Percentiles rank a stretch among this genome's conserved stretches.
Evolutionary conservation across 352 stramenopile genomes (phyloP).

Genomic region (Globisporangium cylindrosporum): DNA sequence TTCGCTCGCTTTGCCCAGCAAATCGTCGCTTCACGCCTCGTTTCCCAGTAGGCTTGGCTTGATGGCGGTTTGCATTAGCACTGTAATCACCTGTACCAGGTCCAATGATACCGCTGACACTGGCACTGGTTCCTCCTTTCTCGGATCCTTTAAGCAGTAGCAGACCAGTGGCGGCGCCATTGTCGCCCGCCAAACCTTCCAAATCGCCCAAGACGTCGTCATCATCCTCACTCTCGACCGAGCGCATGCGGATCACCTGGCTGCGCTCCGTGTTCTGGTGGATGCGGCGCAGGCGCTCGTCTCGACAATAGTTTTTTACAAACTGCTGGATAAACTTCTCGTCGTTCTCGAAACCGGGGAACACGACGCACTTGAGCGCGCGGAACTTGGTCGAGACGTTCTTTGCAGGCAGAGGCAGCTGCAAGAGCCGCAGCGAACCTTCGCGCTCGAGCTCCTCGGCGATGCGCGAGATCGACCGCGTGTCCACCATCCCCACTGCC

Average conservation of each 20-base stretch:
- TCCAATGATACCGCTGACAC: neutral
- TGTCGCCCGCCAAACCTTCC: neutral
- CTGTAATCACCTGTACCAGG: neutral
- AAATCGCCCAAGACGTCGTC: slow-evolving; percentile 3
- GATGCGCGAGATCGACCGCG: slow-evolving; percentile 66
- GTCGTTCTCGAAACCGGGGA: slow-evolving; percentile 62
- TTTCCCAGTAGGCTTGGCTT: neutral
- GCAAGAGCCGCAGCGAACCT: slow-evolving; percentile 46
- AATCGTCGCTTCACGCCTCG: slow-evolving; percentile 5
- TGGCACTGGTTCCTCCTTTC: neutral
- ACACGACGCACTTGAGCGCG: slow-evolving; percentile 64
- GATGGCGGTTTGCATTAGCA: neutral
- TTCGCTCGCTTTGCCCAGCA: neutral
- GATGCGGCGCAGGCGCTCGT: slow-evolving; percentile 72
- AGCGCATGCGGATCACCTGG: slow-evolving; percentile 51
- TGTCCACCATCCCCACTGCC: slow-evolving; percentile 64
- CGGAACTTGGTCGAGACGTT: slow-evolving; percentile 84
- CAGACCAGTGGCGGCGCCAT: neutral
- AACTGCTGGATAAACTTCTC: slow-evolving; percentile 68
- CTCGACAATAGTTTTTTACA: slow-evolving; percentile 73
- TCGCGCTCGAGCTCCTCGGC: slow-evolving; percentile 57
- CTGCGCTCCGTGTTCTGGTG: slow-evolving; percentile 55
- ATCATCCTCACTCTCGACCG: slow-evolving; percentile 41
- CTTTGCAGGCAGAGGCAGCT: slow-evolving; percentile 60
- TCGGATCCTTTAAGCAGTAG: neutral